Percentiles rank a stretch among this genome's conserved stretches.
Conservation (phyloP, 208 protist species). For the Wallacemonas sp. region DNA sequence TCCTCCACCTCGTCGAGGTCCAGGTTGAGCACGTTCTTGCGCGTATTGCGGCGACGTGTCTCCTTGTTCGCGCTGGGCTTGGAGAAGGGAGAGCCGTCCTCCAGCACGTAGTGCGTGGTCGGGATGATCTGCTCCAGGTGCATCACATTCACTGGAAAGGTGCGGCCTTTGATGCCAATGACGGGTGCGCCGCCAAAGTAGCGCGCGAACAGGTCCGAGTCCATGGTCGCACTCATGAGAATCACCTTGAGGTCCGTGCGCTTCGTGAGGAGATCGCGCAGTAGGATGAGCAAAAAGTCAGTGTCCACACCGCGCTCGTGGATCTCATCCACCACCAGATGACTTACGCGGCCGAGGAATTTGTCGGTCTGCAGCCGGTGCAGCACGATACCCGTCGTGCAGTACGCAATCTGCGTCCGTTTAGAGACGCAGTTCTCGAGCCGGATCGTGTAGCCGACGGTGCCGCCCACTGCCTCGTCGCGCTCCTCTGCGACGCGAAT, state of each 20-base stretch:
- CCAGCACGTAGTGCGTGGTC: conserved; percentile 70
- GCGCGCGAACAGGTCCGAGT: conserved; percentile 91
- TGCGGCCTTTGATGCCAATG: conserved; percentile 93
- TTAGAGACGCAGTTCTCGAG: conserved; percentile 90
- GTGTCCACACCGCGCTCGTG: conserved; percentile 97
- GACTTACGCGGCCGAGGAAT: conserved; percentile 84
- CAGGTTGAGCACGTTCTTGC: conserved; percentile 60
- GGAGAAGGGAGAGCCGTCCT: conserved; percentile 83
- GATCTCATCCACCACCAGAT: conserved; percentile 96
- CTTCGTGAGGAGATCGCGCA: conserved; percentile 83
- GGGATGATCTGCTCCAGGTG: conserved; percentile 95
- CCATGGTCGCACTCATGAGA: conserved; percentile 96
- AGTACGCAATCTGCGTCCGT: conserved; percentile 89
- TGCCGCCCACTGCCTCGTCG: conserved; percentile 85
- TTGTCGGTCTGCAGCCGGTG: conserved; percentile 89
- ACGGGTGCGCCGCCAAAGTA: conserved; percentile 92
- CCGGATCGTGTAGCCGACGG: conserved; percentile 93
- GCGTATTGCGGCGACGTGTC: conserved; percentile 61
- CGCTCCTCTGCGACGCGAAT: conserved; percentile 93
- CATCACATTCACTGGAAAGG: conserved; percentile 93
- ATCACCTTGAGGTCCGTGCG: conserved; percentile 88
- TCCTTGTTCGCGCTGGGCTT: conserved; percentile 47
- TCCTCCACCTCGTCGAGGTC: conserved; percentile 72
- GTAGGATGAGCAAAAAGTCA: conserved; percentile 94
- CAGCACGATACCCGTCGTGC: conserved; percentile 94